phyloP scores from a whole-genome alignment of 179 eudicot species.

The Nepenthes alata region DNA sequence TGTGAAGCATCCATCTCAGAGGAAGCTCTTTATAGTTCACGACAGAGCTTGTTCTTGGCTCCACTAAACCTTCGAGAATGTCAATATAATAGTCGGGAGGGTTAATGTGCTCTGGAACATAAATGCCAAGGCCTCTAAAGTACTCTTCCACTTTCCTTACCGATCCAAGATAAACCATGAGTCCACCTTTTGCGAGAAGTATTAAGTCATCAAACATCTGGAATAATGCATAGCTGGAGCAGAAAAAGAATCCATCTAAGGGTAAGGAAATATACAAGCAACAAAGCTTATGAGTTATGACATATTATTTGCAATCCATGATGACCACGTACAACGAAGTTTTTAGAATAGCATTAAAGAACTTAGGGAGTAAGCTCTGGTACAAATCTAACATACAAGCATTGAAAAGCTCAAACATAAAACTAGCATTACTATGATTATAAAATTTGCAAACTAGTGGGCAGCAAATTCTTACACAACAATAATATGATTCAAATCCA shows the following conservation, averaged over 20 bases:
- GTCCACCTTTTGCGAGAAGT: constrained; percentile 95
- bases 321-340: no score
- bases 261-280: background rate
- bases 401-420: no score
- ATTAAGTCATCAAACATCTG: constrained; percentile 91
- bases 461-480: no score
- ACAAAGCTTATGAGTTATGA: background rate
- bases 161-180: constrained; percentile 75
- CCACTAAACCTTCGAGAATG: constrained; percentile 75
- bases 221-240: constrained; percentile 72
- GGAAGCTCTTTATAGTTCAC: constrained; percentile 72
- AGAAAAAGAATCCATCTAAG: background rate
- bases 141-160: constrained; percentile 72
- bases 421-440: no score
- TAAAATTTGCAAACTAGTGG: no score
- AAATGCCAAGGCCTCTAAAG: constrained; percentile 65
- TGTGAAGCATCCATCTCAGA: constrained; percentile 87
- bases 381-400: no score
- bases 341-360: no score
- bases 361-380: no score
- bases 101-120: constrained; percentile 79
- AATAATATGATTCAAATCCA: no score
- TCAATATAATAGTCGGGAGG: constrained; percentile 94
- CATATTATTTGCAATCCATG: no score
- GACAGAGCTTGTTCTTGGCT: constrained; percentile 20